Evolutionary conservation across 192 early-diverging fungal species (phyloP), one percentile per base, ranked within the genome.

Genomic region (Mortierella alpina): DNA sequence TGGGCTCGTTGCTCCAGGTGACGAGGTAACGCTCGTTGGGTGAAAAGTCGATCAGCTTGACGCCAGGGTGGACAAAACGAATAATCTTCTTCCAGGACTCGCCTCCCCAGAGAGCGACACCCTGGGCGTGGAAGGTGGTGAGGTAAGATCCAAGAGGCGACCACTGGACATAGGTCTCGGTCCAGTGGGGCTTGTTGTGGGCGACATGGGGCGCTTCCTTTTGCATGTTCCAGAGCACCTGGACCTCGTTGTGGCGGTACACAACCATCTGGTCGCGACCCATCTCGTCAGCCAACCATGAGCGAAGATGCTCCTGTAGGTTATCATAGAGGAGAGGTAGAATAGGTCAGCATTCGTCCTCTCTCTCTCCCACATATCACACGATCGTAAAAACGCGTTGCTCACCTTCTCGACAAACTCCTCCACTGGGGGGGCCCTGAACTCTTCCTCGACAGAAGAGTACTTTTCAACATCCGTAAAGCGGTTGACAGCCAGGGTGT

Each of bases 31-130:
- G 93, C 86, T 99, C 98, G 82, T 95, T 95, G 39, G 97, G 97
- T 50, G 93, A 95, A 73, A 95, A 99, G 77, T 98, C 96, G 60
- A 96, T 92, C 49, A 95, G 81, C 75, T 93, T 93, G 54, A 97
- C 96, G 73, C 93, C 91, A 39, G 92, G 92, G 77, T 99, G 98
- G 31, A 92, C 90, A 72, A 98, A 97, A 31, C 95, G 93, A 70
- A 92, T 88, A 64, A 98, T 93, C 86, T 96, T 94, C 74, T 90
- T 91, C 93, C 94, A 98, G 52, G 90, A 91, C 20, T 92, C 89
- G 31, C 97, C 97, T 78, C 98, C 96, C 98, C 98, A 99, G 71
- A 99, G 89, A 40, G 89, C 96, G 56, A 98, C 91, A 66, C 98
- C 98, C 82, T 93, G 95, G 60, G 88, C 87, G 79, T 99, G 98